Conservation (phyloP, 1,284 basidiomycete genomes). For the Rhodotorula sp. region DNA sequence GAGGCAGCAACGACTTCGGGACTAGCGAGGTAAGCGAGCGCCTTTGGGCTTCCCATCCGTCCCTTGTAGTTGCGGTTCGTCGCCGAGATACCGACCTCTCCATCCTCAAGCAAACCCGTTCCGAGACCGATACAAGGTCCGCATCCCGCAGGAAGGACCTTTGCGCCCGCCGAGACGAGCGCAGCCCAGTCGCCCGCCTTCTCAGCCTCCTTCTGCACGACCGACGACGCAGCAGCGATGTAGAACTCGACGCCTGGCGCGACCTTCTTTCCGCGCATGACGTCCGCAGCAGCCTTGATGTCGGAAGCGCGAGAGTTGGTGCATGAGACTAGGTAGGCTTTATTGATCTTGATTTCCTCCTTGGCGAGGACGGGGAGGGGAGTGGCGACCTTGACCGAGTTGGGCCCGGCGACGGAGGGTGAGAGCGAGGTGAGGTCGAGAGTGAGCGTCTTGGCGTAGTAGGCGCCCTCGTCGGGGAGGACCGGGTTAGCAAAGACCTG, state of each 20-base stretch:
- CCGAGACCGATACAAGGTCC: conserved; percentile 98
- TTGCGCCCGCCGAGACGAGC: conserved; percentile 81
- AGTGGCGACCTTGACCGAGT: conserved; percentile 94
- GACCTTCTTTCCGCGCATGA: conserved; percentile 79
- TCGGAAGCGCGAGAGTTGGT: conserved; percentile 97
- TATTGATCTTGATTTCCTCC: conserved; percentile 79
- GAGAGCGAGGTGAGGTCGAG: conserved; percentile 92
- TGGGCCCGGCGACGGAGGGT: conserved; percentile 94
- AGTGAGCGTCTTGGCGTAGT: conserved; percentile 83
- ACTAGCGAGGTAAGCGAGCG: conserved; percentile 90
- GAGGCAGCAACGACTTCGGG: conserved; percentile 96
- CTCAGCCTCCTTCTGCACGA: conserved; percentile 88
- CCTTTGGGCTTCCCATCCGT: conserved; percentile 93
- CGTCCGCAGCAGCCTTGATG: conserved; percentile 84
- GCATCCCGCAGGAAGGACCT: conserved; percentile 89
- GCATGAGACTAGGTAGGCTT: conserved; percentile 97
- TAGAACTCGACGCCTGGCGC: conserved; percentile 94
- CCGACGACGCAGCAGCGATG: conserved; percentile 88
- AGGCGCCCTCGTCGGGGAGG: conserved; percentile 71
- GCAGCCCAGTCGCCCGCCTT: conserved; percentile 81
- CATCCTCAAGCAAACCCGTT: conserved; percentile 86
- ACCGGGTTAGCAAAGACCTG: conserved; percentile 61
- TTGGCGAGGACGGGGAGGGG: conserved; percentile 78
- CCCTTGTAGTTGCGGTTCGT: conserved; percentile 99
- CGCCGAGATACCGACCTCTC: conserved; percentile 92